These are phyloP conservation scores for Skeletonema potamos DNA, from an alignment of 108 stramenopile species.

Conservation along the genomic window DNA sequence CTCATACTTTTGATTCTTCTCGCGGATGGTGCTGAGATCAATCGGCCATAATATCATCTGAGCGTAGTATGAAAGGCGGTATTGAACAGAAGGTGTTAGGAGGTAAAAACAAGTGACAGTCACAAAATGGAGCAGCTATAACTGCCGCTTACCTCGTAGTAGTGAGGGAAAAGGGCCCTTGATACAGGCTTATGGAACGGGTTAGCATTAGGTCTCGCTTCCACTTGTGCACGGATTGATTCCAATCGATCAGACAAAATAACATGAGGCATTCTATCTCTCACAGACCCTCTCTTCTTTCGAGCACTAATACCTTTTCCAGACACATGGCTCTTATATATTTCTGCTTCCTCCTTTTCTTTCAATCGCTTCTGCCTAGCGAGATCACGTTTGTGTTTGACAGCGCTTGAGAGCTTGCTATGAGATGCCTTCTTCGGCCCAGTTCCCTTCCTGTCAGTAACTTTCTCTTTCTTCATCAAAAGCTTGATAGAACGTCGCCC, in stretches of 20 bases:
- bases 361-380: constrained; percentile 67
- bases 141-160: constrained; percentile 59
- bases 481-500: constrained; percentile 10
- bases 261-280: constrained; percentile 83
- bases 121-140: neutral
- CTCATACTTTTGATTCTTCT: constrained; percentile 79
- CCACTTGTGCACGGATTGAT: constrained; percentile 60
- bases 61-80: neutral
- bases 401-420: constrained; percentile 19
- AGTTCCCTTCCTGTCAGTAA: neutral
- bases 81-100: neutral
- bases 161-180: constrained; percentile 49
- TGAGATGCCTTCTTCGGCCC: constrained; percentile 28
- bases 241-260: constrained; percentile 80
- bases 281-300: constrained; percentile 78
- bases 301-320: constrained; percentile 77
- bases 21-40: constrained; percentile 74
- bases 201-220: constrained; percentile 59
- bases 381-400: constrained; percentile 44
- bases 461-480: constrained; percentile 32
- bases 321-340: constrained; percentile 52
- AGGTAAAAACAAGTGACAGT: neutral
- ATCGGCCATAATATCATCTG: constrained; percentile 70
- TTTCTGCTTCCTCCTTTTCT: constrained; percentile 72
- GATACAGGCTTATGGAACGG: constrained; percentile 78